Evolutionary conservation across 805 yeast species (phyloP).

Genomic region (Zygosaccharomyces lentus): DNA sequence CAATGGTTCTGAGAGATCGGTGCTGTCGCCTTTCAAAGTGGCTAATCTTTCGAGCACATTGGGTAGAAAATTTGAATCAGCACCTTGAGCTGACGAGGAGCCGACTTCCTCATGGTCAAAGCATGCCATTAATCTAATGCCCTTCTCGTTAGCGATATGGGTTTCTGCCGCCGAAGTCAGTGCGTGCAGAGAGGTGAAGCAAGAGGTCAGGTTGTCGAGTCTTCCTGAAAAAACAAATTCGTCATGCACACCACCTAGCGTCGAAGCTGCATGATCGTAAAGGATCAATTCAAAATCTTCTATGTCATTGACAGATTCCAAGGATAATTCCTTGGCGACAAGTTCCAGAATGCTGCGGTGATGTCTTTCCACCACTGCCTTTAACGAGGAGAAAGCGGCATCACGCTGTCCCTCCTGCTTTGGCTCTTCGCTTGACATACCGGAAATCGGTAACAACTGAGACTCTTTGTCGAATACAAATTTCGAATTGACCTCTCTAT

Average conservation of each 20-base stretch:
- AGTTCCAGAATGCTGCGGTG: slow-evolving; percentile 62
- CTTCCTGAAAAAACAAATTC: slow-evolving; percentile 92
- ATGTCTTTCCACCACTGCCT: slow-evolving; percentile 68
- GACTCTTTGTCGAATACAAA: slow-evolving; percentile 89
- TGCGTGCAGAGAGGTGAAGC: slow-evolving; percentile 74
- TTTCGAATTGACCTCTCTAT: slow-evolving; percentile 68
- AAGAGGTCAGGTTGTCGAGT: slow-evolving; percentile 83
- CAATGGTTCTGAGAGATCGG: slow-evolving; percentile 28
- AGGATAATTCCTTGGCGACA: slow-evolving; percentile 61
- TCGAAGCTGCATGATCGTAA: slow-evolving; percentile 78
- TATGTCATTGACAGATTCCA: slow-evolving; percentile 48
- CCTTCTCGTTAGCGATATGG: slow-evolving; percentile 43
- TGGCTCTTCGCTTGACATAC: slow-evolving; percentile 40
- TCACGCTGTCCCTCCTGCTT: slow-evolving; percentile 27
- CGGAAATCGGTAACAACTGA: slow-evolving; percentile 82
- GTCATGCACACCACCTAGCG: slow-evolving; percentile 81
- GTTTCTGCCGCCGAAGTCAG: slow-evolving; percentile 50
- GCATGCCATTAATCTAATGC: slow-evolving; percentile 70
- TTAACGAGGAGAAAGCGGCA: slow-evolving; percentile 57
- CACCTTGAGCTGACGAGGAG: slow-evolving; percentile 92
- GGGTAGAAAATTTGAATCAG: slow-evolving; percentile 86
- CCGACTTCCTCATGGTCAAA: slow-evolving; percentile 98
- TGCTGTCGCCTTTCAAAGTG: slow-evolving; percentile 39
- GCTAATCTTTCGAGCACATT: slow-evolving; percentile 70
- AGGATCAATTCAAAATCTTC: slow-evolving; percentile 88